Conservation (phyloP, 306 rosid genomes). For the Ziziphus jujuba region DNA sequence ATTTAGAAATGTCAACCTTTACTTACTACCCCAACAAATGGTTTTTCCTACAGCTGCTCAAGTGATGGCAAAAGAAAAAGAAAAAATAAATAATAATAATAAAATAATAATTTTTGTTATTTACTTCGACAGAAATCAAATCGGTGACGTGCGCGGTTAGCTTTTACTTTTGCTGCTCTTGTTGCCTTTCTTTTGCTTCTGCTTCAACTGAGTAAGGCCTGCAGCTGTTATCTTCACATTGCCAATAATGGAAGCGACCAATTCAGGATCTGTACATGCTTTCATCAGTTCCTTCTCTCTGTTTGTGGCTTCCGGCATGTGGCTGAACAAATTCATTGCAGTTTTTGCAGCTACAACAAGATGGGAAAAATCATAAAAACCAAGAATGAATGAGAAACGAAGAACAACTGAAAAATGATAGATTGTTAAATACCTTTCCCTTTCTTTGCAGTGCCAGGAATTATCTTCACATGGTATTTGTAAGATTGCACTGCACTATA, state of each 20-base stretch:
- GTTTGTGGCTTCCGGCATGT: constrained; percentile 74
- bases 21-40: too few species aligned
- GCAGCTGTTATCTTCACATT: constrained; percentile 84
- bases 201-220: constrained; percentile 89
- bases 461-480: constrained; percentile 88
- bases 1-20: too few species aligned
- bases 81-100: too few species aligned
- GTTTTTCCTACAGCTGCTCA: too few species aligned
- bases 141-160: too few species aligned
- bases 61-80: too few species aligned
- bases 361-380: neutral
- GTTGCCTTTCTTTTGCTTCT: constrained; percentile 90
- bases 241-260: constrained; percentile 79
- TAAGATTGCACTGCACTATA: constrained; percentile 82
- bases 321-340: constrained; percentile 93
- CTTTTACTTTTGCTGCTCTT: constrained; percentile 47
- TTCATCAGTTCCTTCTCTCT: constrained; percentile 96
- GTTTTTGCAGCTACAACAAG: constrained; percentile 70
- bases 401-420: neutral
- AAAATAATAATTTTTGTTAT: too few species aligned
- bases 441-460: constrained; percentile 85
- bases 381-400: neutral
- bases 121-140: too few species aligned
- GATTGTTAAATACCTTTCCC: constrained; percentile 69
- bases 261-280: constrained; percentile 95